A percentile compares a stretch with the other conserved stretches of the same genome.
Evolutionary conservation across 139 green algal species (phyloP).

Genomic region (Tetradesmus lagerheimii): DNA sequence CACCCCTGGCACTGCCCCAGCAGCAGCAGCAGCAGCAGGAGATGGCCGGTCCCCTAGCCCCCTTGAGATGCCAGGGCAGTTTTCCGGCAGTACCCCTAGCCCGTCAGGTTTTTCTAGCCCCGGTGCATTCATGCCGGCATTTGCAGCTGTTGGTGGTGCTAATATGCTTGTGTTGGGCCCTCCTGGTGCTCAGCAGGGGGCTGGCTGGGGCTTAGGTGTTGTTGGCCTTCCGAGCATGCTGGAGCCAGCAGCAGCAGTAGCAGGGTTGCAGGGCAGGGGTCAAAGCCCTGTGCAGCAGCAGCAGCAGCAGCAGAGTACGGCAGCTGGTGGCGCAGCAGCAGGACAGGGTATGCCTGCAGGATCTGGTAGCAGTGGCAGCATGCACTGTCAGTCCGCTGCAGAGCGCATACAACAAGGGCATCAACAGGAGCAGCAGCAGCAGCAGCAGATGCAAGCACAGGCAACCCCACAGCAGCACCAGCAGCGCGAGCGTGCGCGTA

Average conservation of each 20-base stretch:
- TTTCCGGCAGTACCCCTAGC: not conserved
- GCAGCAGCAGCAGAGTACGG: not conserved
- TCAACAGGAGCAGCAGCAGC: constrained; percentile 4
- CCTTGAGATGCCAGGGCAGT: not conserved
- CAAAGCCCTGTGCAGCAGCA: not conserved
- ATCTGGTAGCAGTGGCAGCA: not conserved
- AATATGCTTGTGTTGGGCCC: not conserved
- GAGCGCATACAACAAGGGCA: not conserved
- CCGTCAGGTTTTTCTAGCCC: not conserved
- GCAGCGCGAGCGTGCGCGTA: not conserved
- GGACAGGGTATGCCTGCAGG: not conserved
- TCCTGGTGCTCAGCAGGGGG: not conserved
- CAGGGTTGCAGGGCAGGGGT: not conserved
- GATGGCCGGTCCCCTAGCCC: not conserved
- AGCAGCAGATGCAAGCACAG: not conserved
- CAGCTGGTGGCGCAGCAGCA: not conserved
- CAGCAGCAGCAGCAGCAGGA: not conserved
- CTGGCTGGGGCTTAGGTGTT: not conserved
- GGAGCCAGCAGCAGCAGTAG: not conserved
- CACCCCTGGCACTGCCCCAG: not conserved
- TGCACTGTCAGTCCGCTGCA: not conserved
- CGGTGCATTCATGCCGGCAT: not conserved
- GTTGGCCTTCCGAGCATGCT: not conserved
- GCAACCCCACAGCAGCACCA: not conserved
- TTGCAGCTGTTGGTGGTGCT: not conserved